Evolutionary conservation across 2,329 filamentous ascomycete genomes (phyloP).

Genomic region (Zelopaecilomyces penicillatus): DNA sequence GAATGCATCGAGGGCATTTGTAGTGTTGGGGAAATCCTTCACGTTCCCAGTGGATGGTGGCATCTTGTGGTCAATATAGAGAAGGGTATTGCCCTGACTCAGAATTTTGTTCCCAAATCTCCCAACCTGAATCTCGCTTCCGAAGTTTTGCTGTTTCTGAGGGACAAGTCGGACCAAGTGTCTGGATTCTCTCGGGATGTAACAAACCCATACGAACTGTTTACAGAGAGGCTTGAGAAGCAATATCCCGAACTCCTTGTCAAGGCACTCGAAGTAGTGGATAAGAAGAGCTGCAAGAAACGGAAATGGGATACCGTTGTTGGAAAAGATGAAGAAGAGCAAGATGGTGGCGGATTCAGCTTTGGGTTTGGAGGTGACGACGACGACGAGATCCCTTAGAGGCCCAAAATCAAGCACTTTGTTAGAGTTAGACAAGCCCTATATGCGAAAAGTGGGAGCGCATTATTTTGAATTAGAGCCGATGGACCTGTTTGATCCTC

Average conservation of each 20-base stretch:
- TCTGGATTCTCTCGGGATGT: constrained; percentile 74
- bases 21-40: constrained; percentile 72
- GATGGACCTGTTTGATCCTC: too few relatives aligned
- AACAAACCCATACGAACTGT: constrained; percentile 64
- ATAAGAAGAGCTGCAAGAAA: constrained; percentile 59
- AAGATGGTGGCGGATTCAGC: constrained; percentile 34
- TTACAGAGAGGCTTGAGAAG: constrained; percentile 58
- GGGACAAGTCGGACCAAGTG: constrained; percentile 75
- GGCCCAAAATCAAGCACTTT: too few relatives aligned
- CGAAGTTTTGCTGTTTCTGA: constrained; percentile 71
- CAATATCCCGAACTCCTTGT: constrained; percentile 59
- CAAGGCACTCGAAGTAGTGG: constrained; percentile 55
- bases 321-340: constrained; percentile 25
- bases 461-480: too few relatives aligned
- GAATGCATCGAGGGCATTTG: constrained; percentile 85
- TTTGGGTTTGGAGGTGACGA: constrained; percentile 46
- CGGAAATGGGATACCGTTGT: constrained; percentile 81
- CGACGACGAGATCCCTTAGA: constrained; percentile 33
- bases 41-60: constrained; percentile 95
- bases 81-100: constrained; percentile 77
- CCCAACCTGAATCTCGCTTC: constrained; percentile 48
- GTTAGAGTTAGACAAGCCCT: too few relatives aligned
- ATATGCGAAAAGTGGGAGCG: too few relatives aligned
- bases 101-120: constrained; percentile 82
- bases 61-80: constrained; percentile 89